Base-by-base conservation (phyloP, 139 green algal genomes). In the Astrephomene gubernaculifera region DNA sequence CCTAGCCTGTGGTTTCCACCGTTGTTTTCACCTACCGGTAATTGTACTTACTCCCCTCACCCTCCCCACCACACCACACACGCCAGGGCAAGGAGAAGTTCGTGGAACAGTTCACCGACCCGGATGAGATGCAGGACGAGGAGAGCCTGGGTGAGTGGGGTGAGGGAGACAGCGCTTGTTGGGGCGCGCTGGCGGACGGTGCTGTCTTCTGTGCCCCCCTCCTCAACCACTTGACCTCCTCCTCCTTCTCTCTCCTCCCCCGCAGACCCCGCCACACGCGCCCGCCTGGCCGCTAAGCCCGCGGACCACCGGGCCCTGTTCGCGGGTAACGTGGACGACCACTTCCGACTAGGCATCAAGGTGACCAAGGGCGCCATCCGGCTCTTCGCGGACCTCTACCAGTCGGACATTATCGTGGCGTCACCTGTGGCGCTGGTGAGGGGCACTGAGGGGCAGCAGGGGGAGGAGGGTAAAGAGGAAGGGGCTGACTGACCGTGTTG, bases 281-380 rank as follows among this genome's bases (percentile, higher is more conserved):
- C 38, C 14, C 81, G 87, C 25, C 81, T 90, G 72, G 85, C 90
- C 6, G 79, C 82, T 68, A 96, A 96, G 81, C 96, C 97, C 8
- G 86, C 88, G 29, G 96, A 99, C n/a, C 92, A 97, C 87, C 84
- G 83, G 1, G 92, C 90, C 0, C 84, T 99, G 43, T 98, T 99
- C 71, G 71, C 31, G 10, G 97, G 97, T 72, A 99, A 99, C 87
- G 91, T 75, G 5, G 97, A 99, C 85, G 97, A 99, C 84, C 95
- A 98, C 85, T 99, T 99, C 90, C 80, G 90, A 53, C 29, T 99
- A 52, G 97, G 97, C 61, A 95, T 99, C 82, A 98, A 98, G 87
- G 87, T 99, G 52, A 99, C 95, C 5, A 92, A 93, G 69, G 92
- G 91, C 17, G 87, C 90, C 35, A 87, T 94, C 33, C 86, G 87